Percentiles rank a stretch among this genome's conserved stretches.
phyloP scores from a whole-genome alignment of 2,329 filamentous ascomycete species.

The Lasiodiplodia citricola region DNA sequence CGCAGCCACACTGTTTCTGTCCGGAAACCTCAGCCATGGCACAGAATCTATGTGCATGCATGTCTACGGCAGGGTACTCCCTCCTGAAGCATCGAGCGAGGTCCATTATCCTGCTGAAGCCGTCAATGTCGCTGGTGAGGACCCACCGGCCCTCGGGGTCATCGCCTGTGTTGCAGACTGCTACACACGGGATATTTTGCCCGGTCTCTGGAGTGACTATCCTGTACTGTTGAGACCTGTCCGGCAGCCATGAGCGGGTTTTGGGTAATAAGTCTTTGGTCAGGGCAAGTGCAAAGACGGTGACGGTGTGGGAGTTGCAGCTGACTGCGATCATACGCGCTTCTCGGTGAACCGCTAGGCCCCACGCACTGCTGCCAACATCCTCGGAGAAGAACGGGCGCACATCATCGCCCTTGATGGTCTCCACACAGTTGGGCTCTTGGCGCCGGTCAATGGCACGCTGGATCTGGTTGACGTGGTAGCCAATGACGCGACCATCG shows the following conservation, averaged over 20 bases:
- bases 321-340: constrained; percentile 87
- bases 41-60: constrained; percentile 7
- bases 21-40: neutral
- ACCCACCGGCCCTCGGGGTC: constrained; percentile 63
- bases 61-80: neutral
- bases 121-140: constrained; percentile 62
- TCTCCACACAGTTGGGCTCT: constrained; percentile 23
- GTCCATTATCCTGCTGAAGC: constrained; percentile 57
- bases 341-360: constrained; percentile 77
- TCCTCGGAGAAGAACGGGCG: constrained; percentile 74
- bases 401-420: constrained; percentile 48
- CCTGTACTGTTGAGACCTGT: constrained; percentile 10
- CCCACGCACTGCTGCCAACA: constrained; percentile 84
- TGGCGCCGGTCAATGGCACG: constrained; percentile 31
- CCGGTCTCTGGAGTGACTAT: constrained; percentile 23
- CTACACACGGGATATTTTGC: constrained; percentile 62
- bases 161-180: constrained; percentile 63
- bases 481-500: constrained; percentile 59
- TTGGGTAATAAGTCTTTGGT: constrained; percentile 31
- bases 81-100: constrained; percentile 32
- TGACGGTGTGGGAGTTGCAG: constrained; percentile 70
- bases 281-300: constrained; percentile 65
- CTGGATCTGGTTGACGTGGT: constrained; percentile 41
- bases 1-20: constrained; percentile 6
- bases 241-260: neutral